phyloP scores from a whole-genome alignment of 371 early-diverging fungal species.

The Umbelopsis sp. region DNA sequence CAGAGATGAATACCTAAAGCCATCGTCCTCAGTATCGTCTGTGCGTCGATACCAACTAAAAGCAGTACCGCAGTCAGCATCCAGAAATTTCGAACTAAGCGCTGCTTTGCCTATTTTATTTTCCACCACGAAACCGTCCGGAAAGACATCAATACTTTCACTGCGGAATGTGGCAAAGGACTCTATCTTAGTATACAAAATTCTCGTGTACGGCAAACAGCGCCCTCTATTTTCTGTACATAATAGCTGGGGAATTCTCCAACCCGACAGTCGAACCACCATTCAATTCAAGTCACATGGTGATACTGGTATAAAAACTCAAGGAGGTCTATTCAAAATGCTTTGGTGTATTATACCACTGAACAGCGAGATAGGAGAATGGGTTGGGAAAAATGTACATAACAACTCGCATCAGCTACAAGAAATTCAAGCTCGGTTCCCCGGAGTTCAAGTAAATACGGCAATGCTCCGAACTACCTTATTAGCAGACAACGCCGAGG shows the following conservation, averaged over 20 bases:
- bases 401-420: constrained; percentile 2
- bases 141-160: not conserved
- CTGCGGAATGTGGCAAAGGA: constrained; percentile 1
- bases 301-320: not conserved
- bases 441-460: not conserved
- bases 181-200: not conserved
- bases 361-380: not conserved
- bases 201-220: constrained; percentile 10
- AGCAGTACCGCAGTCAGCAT: constrained; percentile 2
- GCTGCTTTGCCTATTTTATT: constrained; percentile 3
- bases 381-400: not conserved
- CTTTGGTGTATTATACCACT: not conserved
- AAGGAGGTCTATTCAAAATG: constrained; percentile 5
- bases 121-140: not conserved
- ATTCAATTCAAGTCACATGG: constrained; percentile 6
- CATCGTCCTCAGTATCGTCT: not conserved
- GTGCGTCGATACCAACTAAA: constrained; percentile 1
- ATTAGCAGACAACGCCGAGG: not conserved
- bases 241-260: constrained; percentile 6
- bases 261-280: not conserved
- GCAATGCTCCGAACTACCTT: constrained; percentile 8
- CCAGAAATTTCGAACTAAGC: not conserved
- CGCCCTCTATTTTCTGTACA: not conserved
- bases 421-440: not conserved
- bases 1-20: not conserved